Evolutionary conservation across 176 grass and related monocot genomes (phyloP).

Genomic region (Dendrocalamus sinicus): DNA sequence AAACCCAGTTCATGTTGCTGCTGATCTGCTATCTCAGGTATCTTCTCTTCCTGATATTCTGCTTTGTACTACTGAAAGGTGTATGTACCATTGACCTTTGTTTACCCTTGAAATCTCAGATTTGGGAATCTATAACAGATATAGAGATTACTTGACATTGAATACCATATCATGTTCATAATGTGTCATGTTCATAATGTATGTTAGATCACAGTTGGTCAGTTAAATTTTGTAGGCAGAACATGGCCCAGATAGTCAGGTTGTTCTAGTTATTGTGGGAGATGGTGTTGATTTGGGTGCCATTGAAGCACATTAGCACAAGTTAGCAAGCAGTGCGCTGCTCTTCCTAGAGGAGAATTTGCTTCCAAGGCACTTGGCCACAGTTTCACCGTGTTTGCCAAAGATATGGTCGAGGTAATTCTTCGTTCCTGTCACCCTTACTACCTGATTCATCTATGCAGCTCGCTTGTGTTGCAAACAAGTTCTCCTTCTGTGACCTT

Average conservation of each 20-base stretch:
- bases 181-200: slow-evolving; percentile 3
- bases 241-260: slow-evolving; percentile 97
- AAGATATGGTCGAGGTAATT: slow-evolving; percentile 89
- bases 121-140: slow-evolving; percentile 2
- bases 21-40: slow-evolving; percentile 97
- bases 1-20: slow-evolving; percentile 87
- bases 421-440: neutral
- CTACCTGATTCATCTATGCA: too few relatives aligned
- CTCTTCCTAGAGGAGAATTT: slow-evolving; percentile 93
- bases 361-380: slow-evolving; percentile 92
- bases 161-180: neutral
- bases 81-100: neutral
- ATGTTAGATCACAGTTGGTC: slow-evolving; percentile 11
- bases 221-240: slow-evolving; percentile 68
- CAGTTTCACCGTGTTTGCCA: slow-evolving; percentile 85
- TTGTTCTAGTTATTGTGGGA: slow-evolving; percentile 87
- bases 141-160: neutral
- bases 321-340: slow-evolving; percentile 83
- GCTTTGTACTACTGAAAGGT: slow-evolving; percentile 11
- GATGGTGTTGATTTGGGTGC: slow-evolving; percentile 70
- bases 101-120: slow-evolving; percentile 10
- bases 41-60: slow-evolving; percentile 29
- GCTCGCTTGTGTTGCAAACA: neutral
- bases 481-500: neutral
- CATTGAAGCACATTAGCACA: slow-evolving; percentile 83